Evolutionary conservation across 1,139 yeast genomes (phyloP).

Genomic region (Saccharomyces uvarum): DNA sequence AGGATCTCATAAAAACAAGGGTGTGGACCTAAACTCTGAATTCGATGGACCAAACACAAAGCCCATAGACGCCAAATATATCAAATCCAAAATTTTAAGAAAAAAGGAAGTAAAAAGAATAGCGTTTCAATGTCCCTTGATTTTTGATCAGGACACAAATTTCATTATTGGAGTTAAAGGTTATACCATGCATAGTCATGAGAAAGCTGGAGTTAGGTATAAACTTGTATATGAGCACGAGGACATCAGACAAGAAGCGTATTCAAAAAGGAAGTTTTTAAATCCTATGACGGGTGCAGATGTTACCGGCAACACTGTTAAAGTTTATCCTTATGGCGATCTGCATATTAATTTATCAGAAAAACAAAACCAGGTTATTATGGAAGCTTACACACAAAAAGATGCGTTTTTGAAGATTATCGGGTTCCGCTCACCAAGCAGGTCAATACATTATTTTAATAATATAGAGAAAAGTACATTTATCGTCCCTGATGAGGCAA

Average conservation of each 20-base stretch:
- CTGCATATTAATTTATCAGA: constrained; percentile 36
- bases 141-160: constrained; percentile 37
- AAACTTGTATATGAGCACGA: constrained; percentile 46
- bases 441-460: constrained; percentile 44
- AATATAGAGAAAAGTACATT: constrained; percentile 51
- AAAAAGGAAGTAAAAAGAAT: constrained; percentile 57
- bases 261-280: constrained; percentile 38
- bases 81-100: constrained; percentile 46
- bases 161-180: constrained; percentile 66
- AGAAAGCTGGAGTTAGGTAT: constrained; percentile 38
- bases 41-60: constrained; percentile 35
- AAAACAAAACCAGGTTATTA: constrained; percentile 31
- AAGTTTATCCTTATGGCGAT: constrained; percentile 41
- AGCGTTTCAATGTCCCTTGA: constrained; percentile 53
- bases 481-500: constrained; percentile 51
- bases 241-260: constrained; percentile 47
- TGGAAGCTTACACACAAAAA: constrained; percentile 33
- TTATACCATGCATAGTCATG: constrained; percentile 53
- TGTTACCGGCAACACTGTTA: constrained; percentile 33
- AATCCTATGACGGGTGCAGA: constrained; percentile 41
- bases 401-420: constrained; percentile 47
- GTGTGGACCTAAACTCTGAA: constrained; percentile 10
- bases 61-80: constrained; percentile 41
- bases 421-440: constrained; percentile 50
- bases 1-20: constrained; percentile 13